Base-by-base conservation (phyloP, 2,329 filamentous ascomycete species). In the Exophiala oligosperma region DNA sequence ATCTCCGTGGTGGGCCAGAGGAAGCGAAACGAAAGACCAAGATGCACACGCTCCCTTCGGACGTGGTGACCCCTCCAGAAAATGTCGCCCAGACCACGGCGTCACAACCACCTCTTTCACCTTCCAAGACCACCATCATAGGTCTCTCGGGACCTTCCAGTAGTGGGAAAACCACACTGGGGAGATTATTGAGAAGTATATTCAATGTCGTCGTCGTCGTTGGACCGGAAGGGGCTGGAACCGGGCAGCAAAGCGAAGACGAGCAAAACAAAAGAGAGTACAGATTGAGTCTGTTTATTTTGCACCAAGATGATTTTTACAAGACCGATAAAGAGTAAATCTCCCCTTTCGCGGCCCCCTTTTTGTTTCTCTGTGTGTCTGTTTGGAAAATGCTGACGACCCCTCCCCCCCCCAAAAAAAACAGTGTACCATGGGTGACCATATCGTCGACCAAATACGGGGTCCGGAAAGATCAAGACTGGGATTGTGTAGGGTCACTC, bases 301-400 rank as follows among this genome's bases (percentile, higher is more conserved):
- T 99, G 23, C 94, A 99, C 72, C 86, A 96, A 72, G 94, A 99
- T 77, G 94, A 99, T 74, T 99, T 97, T 72, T 99, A 96, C 77
- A 86, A 85, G 64, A 80, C 89, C 1, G 93, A 61, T 40, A 76
- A 82, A 29, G 82, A 91, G 82, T 90, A 68, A 69, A 81, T 74
- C 44, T 48, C 21, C 26, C 5, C 21, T 23, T 4, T 26, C 43
- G 21, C 23, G 17, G n/a, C 14, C n/a, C 24, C 24, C n/a, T 24
- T 46, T 12, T 46, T 46, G 11, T 5, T 46, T 23, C 3, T 26
- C 7, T 24, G 43, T 26, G 17, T 17, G 17, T 17, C 17, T 17
- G 17, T 17, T 17, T 17, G 26, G 26, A 7, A 28, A 21, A 7
- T 47, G 14, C 23, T 12, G 8, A 23, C 11, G 6, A 3, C 21